phyloP scores from a whole-genome alignment of 768 basidiomycete genomes.

The Trametes maxima region DNA sequence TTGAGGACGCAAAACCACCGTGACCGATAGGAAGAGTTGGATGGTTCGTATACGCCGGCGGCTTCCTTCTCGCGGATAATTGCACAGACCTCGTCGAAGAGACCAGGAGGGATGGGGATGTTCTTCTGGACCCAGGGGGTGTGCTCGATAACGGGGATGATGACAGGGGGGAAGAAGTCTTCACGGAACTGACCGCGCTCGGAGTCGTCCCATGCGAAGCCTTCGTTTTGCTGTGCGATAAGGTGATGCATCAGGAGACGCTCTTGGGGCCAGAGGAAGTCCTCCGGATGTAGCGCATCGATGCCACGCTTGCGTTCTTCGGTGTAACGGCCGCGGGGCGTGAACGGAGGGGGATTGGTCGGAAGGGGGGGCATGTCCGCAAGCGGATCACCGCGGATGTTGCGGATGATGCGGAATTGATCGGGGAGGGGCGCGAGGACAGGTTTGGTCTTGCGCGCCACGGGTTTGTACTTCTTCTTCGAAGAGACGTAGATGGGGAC shows the following conservation, averaged over 20 bases:
- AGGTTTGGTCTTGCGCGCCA: slow-evolving; percentile 22
- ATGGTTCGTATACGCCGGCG: slow-evolving; percentile 43
- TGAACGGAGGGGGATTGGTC: slow-evolving; percentile 10
- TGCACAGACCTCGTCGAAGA: slow-evolving; percentile 32
- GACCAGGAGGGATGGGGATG: slow-evolving; percentile 31
- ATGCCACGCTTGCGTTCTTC: slow-evolving; percentile 17
- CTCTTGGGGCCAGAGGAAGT: slow-evolving; percentile 39
- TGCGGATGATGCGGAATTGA: slow-evolving; percentile 22
- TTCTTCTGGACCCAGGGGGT: slow-evolving; percentile 32
- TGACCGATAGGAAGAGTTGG: slow-evolving; percentile 20
- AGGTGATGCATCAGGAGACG: slow-evolving; percentile 36
- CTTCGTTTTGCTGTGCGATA: slow-evolving; percentile 26
- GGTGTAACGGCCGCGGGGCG: slow-evolving; percentile 18
- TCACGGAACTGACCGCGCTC: slow-evolving; percentile 39
- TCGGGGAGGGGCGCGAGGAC: slow-evolving; percentile 24
- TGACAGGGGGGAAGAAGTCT: slow-evolving; percentile 32
- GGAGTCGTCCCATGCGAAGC: slow-evolving; percentile 42
- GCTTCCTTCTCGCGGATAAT: slow-evolving; percentile 40
- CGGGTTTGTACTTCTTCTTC: slow-evolving; percentile 30
- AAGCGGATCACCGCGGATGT: slow-evolving; percentile 23
- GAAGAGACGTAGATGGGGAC: not conserved
- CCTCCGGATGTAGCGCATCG: slow-evolving; percentile 12
- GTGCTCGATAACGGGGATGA: slow-evolving; percentile 38
- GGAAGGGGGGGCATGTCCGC: slow-evolving; percentile 11
- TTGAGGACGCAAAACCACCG: slow-evolving; percentile 43